These are phyloP conservation scores for Eleusine indica DNA, from an alignment of 176 grass and related monocot species.

Conservation along the genomic window DNA sequence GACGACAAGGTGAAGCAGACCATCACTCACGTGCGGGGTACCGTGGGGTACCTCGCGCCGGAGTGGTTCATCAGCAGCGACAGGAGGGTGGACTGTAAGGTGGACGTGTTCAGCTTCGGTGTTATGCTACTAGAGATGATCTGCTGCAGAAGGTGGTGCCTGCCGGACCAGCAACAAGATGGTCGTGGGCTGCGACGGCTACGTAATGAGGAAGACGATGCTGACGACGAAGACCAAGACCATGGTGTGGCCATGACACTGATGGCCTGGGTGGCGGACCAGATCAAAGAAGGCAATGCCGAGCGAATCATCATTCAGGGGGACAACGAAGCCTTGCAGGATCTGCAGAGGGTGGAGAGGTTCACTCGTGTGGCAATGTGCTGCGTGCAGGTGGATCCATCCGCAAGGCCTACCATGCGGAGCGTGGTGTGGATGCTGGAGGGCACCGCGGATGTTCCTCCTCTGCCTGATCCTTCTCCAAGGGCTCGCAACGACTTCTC, in stretches of 20 bases:
- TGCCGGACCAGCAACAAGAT: not conserved
- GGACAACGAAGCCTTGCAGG: not conserved
- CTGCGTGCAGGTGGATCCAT: not conserved
- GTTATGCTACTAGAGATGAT: slow-evolving; percentile 8
- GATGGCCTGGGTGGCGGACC: not conserved
- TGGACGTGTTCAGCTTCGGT: not conserved
- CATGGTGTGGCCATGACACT: not conserved
- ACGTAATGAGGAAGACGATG: no score
- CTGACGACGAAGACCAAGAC: not conserved
- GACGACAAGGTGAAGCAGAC: slow-evolving; percentile 3
- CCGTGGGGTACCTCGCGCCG: not conserved
- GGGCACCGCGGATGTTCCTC: not conserved
- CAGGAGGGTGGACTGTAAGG: not conserved
- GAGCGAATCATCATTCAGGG: not conserved
- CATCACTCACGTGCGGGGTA: slow-evolving; percentile 6
- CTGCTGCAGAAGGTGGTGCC: slow-evolving; percentile 7
- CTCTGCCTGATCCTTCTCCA: not conserved
- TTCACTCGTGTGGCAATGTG: not conserved
- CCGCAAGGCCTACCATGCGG: not conserved
- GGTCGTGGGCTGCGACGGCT: not conserved
- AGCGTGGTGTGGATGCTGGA: not conserved
- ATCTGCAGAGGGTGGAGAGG: slow-evolving; percentile 5
- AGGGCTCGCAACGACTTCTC: not conserved
- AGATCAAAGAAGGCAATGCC: not conserved
- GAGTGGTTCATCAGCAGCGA: slow-evolving; percentile 35